phyloP scores from a whole-genome alignment of 2,329 filamentous ascomycete species.

The Ambrosiella xylebori region DNA sequence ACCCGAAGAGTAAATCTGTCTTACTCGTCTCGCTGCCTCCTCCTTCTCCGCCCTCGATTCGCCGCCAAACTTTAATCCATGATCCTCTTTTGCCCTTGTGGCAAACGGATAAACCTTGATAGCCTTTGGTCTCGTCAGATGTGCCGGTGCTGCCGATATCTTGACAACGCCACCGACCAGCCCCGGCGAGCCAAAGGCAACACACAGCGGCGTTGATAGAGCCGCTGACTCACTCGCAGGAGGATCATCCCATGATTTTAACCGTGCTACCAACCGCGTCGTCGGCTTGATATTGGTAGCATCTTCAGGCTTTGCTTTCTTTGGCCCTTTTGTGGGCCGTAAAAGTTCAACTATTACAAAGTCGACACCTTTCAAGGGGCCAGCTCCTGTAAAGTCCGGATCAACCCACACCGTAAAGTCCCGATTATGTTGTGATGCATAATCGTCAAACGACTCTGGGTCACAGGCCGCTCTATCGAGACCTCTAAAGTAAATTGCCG shows the following conservation, averaged over 20 bases:
- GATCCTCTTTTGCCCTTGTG: conserved; percentile 35
- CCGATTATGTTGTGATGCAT: conserved; percentile 33
- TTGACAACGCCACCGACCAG: conserved; percentile 77
- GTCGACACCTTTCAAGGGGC: conserved; percentile 55
- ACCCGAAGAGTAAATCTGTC: conserved; percentile 51
- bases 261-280: conserved; percentile 55
- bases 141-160: conserved; percentile 63
- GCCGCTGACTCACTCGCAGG: conserved; percentile 67
- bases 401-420: conserved; percentile 72
- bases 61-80: conserved; percentile 70
- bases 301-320: conserved; percentile 51
- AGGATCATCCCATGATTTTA: conserved; percentile 69
- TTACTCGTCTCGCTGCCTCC: conserved; percentile 54
- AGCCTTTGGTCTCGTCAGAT: conserved; percentile 41
- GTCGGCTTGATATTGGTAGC: conserved; percentile 35
- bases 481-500: conserved; percentile 61
- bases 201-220: conserved; percentile 61
- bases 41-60: conserved; percentile 72
- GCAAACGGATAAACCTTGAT: conserved; percentile 73
- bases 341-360: conserved; percentile 79
- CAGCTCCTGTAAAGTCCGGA: conserved; percentile 53
- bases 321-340: conserved; percentile 53
- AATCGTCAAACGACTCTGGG: conserved; percentile 50
- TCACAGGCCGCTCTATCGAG: conserved; percentile 50
- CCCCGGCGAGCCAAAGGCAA: conserved; percentile 50